Evolutionary conservation across 257 asterid genomes (phyloP).

Genomic region (Penstemon barbatus): DNA sequence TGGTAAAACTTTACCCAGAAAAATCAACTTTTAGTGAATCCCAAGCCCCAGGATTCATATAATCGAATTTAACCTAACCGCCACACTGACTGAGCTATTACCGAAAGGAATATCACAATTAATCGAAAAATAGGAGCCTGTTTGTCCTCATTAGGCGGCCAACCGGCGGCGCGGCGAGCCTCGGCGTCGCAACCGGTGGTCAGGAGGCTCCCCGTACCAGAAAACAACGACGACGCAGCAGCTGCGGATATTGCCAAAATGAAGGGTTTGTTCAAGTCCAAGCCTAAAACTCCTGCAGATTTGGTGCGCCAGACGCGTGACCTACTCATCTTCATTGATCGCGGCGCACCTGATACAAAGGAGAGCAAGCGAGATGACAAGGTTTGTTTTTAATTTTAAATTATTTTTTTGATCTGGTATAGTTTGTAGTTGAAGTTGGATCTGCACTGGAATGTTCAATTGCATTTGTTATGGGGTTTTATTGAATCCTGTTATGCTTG

Average conservation of each 20-base stretch:
- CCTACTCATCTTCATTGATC: conserved; percentile 64
- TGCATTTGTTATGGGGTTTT: too few species aligned
- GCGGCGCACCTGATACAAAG: conserved; percentile 48
- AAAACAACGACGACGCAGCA: conserved; percentile 25
- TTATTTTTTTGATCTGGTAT: too few species aligned
- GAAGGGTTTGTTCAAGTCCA: conserved; percentile 80
- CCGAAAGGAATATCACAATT: not conserved
- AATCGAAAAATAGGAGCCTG: conserved; percentile 71
- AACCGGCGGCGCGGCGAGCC: conserved; percentile 43
- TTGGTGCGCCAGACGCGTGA: conserved; percentile 86
- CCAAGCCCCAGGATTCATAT: not conserved
- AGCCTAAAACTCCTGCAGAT: conserved; percentile 86
- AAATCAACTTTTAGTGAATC: not conserved
- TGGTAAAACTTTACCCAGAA: not conserved
- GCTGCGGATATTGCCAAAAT: conserved; percentile 41
- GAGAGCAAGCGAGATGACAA: conserved; percentile 89
- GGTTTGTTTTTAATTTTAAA: conserved; percentile 32
- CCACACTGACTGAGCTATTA: too few species aligned
- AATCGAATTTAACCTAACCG: too few species aligned
- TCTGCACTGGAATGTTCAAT: too few species aligned
- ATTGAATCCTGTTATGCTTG: not conserved
- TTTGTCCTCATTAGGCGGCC: conserved; percentile 45
- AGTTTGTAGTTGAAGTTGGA: too few species aligned
- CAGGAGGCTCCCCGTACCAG: conserved; percentile 48
- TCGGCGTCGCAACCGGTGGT: conserved; percentile 43